Percentiles rank a stretch among this genome's conserved stretches.
These are phyloP conservation scores for Gossypium anomalum DNA, from an alignment of 345 rosid genomes.

Conservation along the genomic window DNA sequence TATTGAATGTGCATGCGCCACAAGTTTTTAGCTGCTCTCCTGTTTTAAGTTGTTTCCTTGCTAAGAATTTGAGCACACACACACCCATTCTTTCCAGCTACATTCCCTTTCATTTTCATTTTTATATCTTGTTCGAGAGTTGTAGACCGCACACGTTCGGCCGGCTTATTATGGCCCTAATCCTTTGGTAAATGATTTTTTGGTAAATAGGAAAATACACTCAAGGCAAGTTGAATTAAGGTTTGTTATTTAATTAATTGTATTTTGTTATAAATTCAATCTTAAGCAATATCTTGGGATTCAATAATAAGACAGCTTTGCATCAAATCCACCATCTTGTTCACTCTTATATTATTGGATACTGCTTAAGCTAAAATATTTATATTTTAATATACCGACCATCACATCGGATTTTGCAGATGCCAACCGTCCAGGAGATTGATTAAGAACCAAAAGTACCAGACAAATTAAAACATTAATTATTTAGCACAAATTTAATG, in stretches of 20 bases:
- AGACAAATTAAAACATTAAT: not conserved
- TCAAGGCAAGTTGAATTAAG: too few species aligned
- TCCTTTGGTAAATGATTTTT: too few species aligned
- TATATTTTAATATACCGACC: too few species aligned
- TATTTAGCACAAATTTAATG: too few species aligned
- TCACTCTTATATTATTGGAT: too few species aligned
- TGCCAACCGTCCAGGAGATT: not conserved
- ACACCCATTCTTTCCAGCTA: not conserved
- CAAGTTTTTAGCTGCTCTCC: constrained; percentile 5
- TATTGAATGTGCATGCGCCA: constrained; percentile 16
- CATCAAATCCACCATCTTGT: not conserved
- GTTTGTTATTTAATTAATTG: too few species aligned
- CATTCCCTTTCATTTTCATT: too few species aligned
- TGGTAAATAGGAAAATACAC: too few species aligned
- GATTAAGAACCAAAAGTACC: not conserved
- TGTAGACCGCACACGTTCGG: too few species aligned
- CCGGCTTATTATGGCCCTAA: too few species aligned
- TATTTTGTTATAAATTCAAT: not conserved
- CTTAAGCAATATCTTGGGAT: not conserved
- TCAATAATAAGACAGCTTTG: not conserved
- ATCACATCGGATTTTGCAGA: not conserved
- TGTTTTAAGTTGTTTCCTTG: not conserved
- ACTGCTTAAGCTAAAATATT: too few species aligned
- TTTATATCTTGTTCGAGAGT: too few species aligned
- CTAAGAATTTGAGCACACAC: not conserved